Base-by-base conservation (phyloP, 768 basidiomycete species). In the Amanita rubescens region DNA sequence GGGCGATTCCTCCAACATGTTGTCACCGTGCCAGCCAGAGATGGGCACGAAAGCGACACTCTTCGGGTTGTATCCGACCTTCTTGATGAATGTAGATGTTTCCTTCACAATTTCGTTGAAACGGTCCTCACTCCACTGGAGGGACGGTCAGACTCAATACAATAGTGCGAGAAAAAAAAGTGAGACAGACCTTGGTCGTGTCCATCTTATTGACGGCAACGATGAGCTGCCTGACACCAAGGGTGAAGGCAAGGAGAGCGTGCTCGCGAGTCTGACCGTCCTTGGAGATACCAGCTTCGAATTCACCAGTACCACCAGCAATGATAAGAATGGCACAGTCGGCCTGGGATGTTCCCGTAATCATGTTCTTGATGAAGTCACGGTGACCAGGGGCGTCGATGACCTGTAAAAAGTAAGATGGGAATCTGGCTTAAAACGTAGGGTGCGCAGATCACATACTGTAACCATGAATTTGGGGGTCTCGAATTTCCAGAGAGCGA, bases 341-440 rank as follows among this genome's bases (percentile, higher is more conserved):
- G 70, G 95, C 94, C 85, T 99, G 96, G 66, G 96, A 99, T 65
- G 96, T 99, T 82, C 96, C 96, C 58, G 96, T 99, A 73, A 99
- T 99, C 94, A 94, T 96, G 91, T 96, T 99, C 80, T 99, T 99
- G 84, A 99, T 99, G 78, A 99, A 99, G 70, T 99, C 96, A 85
- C 96, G 94, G 74, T 96, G 94, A 69, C 95, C 95, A 45, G 96
- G 96, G 71, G 96, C 96, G 70, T 98, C 96, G 65, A 98, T 98
- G 77, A 99, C 93, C 92, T 56, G 3, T 9, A 17, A n/a, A 9
- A 1, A 14, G n/a, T 46, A 30, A 46, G 44, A 46, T 25, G 54
- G 55, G 58, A 63, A 42, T 61, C 48, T 57, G 49, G 46, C 58
- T 57, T 57, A 57, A 59, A 47, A 50, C 43, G 58, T 50, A 44